Base-by-base conservation (phyloP, 495 filamentous ascomycete genomes). In the Penicillium ochrochloron region DNA sequence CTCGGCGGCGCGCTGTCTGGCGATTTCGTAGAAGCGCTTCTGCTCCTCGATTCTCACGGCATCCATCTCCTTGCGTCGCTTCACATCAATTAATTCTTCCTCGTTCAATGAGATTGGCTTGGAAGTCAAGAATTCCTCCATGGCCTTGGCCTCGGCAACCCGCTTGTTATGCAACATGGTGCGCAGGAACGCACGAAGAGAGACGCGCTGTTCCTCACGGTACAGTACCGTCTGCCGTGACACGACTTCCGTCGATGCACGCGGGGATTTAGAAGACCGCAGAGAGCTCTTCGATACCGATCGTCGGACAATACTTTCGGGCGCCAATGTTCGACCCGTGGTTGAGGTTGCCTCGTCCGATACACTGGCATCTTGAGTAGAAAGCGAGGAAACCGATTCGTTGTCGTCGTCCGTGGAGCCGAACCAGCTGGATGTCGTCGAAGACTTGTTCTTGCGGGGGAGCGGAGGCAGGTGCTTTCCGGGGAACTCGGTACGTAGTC, bases 21-120 rank as follows among this genome's bases (percentile, higher is more conserved):
- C 95, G 73, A 99, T 92, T 72, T 99, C 94, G 78, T 97, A 99
- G 75, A 99, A 99, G 58, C 85, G 85, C 75, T 86, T 89, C 74
- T 98, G 95, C 76, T 99, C 95, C 70, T 96, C 90, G 27, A 98
- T 85, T 29, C 95, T 85, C 67, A 92, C 89, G 68, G 91, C 87
- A 73, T 99, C 95, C 82, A 96, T 90, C 4, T 83, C 86, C 69
- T 93, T 96, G 29, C 95, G 84, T 57, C 85, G 80, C 23, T 86
- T 67, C 44, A 97, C 91, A 75, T 99, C 96, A 9, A 88, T 80
- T 29, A 86, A 72, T 73, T 98, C 96, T 63, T 95, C 93, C 65
- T 94, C 90, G 34, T 87, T 94, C 17, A 90, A 78, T 7, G 78
- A 84, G 31, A 94, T 83, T 1, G 92, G 88, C 7, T 89, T 73